phyloP scores from a whole-genome alignment of 352 stramenopile species.

The Globisporangium heterothallicum region DNA sequence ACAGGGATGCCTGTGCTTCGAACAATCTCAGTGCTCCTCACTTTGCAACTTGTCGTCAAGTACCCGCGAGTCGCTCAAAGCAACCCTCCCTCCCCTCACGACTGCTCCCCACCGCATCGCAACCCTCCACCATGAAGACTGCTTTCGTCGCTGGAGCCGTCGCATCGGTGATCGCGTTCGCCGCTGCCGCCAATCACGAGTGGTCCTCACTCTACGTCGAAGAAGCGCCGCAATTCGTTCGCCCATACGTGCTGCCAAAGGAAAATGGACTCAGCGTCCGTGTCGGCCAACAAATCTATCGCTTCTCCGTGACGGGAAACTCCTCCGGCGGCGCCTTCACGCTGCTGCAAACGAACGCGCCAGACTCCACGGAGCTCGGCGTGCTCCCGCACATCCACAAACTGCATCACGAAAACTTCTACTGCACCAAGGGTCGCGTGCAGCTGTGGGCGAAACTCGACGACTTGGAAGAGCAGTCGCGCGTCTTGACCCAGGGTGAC shows the following conservation, averaged over 20 bases:
- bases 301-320: slow-evolving; percentile 48
- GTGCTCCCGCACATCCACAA: slow-evolving; percentile 55
- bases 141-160: slow-evolving; percentile 5
- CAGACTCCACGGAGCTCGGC: slow-evolving; percentile 35
- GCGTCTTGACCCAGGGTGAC: slow-evolving; percentile 43
- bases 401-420: slow-evolving; percentile 57
- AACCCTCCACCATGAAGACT: slow-evolving; percentile 8
- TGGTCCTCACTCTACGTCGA: slow-evolving; percentile 33
- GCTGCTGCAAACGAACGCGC: slow-evolving; percentile 41
- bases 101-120: background rate
- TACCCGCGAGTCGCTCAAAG: no score
- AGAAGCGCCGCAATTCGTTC: slow-evolving; percentile 30
- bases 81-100: background rate
- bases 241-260: slow-evolving; percentile 46
- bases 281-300: slow-evolving; percentile 40
- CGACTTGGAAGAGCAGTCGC: slow-evolving; percentile 31
- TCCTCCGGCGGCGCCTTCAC: slow-evolving; percentile 35
- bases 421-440: slow-evolving; percentile 43
- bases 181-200: background rate
- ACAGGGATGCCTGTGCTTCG: no score
- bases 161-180: background rate
- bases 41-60: background rate
- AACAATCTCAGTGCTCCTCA: no score
- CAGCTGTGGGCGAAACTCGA: slow-evolving; percentile 42
- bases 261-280: slow-evolving; percentile 27